Percentiles rank a stretch among this genome's conserved stretches.
These are phyloP conservation scores for Medicago arabica DNA, from an alignment of 306 rosid species.

Conservation along the genomic window DNA sequence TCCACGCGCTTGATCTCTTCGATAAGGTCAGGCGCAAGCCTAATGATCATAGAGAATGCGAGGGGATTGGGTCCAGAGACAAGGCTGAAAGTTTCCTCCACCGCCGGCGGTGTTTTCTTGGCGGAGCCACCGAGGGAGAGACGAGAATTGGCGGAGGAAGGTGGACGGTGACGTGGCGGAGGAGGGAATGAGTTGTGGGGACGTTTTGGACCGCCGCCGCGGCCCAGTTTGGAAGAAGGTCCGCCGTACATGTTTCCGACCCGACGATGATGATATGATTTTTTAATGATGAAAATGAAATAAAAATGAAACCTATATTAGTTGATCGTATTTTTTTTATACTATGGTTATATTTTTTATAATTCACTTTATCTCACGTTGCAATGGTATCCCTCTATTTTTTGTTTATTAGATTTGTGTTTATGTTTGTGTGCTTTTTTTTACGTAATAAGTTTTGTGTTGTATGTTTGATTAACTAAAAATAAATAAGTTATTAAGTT, in stretches of 20 bases:
- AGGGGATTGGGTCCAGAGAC: conserved; percentile 72
- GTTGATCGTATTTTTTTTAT: background rate
- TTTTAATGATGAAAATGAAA: no score
- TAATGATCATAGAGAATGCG: conserved; percentile 85
- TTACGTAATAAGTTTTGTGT: no score
- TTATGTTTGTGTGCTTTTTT: no score
- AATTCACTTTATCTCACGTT: no score
- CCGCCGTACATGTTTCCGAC: conserved; percentile 73
- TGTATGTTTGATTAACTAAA: no score
- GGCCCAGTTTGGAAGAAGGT: conserved; percentile 82
- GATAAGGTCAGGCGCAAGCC: conserved; percentile 80
- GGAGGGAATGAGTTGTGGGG: conserved; percentile 59
- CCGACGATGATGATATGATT: background rate
- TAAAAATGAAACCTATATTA: background rate
- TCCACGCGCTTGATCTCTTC: conserved; percentile 97
- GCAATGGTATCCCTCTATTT: no score
- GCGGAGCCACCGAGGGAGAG: conserved; percentile 65
- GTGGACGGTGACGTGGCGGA: conserved; percentile 59
- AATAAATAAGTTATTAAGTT: no score
- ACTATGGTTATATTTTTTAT: no score
- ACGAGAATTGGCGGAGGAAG: conserved; percentile 50
- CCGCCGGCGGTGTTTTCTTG: conserved; percentile 47
- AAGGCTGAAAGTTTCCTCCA: conserved; percentile 79
- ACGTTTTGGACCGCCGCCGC: conserved; percentile 75
- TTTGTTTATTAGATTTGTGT: no score